A percentile compares a stretch with the other conserved stretches of the same genome.
Evolutionary conservation across 2,329 filamentous ascomycete species (phyloP).

Genomic region (Apiospora sp.): DNA sequence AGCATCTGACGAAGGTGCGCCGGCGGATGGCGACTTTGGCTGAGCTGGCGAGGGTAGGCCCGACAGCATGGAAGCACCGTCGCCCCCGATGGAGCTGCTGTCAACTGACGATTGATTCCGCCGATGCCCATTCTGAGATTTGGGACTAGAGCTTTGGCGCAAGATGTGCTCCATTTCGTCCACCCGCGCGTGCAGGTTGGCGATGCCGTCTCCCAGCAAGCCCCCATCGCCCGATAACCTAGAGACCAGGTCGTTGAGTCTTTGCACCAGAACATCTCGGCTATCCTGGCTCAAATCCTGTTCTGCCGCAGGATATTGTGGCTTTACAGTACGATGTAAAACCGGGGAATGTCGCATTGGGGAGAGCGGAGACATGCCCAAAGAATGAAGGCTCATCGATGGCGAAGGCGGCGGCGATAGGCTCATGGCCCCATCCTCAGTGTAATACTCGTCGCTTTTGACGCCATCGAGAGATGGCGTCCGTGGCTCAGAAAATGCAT

Average conservation of each 20-base stretch:
- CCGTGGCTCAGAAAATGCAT: background rate
- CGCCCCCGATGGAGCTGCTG: background rate
- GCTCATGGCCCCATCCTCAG: constrained; percentile 6
- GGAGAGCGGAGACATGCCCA: constrained; percentile 23
- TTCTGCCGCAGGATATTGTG: background rate
- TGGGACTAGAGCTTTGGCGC: constrained; percentile 27
- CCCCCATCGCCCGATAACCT: constrained; percentile 35
- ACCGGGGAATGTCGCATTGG: constrained; percentile 8
- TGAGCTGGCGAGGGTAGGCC: constrained; percentile 10
- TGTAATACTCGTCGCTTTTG: background rate
- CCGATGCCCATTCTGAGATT: constrained; percentile 1
- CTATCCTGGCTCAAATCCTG: constrained; percentile 41
- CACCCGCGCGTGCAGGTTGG: constrained; percentile 49
- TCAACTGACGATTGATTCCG: constrained; percentile 11
- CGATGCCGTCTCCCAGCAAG: constrained; percentile 42
- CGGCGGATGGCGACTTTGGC: background rate
- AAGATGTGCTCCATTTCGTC: constrained; percentile 51
- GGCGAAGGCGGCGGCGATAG: constrained; percentile 20
- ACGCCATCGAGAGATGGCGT: constrained; percentile 6
- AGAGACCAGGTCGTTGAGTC: constrained; percentile 42
- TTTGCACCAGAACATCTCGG: constrained; percentile 56
- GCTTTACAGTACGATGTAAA: constrained; percentile 5
- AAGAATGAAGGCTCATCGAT: constrained; percentile 17
- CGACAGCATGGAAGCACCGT: background rate
- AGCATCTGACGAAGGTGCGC: constrained; percentile 1